Conservation (phyloP, 179 eudicot species). For the Patellifolia procumbens region DNA sequence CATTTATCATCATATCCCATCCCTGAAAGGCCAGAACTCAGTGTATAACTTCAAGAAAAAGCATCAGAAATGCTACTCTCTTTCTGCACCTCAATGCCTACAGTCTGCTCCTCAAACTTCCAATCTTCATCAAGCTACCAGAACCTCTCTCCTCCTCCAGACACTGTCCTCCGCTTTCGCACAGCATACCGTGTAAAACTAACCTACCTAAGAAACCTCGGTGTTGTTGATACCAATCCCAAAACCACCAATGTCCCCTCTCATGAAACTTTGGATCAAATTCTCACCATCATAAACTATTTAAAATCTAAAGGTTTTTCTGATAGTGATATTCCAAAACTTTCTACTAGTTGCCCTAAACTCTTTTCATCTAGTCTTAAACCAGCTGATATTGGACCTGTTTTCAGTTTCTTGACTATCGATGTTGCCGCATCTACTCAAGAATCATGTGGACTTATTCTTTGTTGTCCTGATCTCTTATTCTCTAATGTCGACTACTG, state of each 20-base stretch:
- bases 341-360: constrained; percentile 45
- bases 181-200: constrained; percentile 47
- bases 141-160: constrained; percentile 23
- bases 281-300: constrained; percentile 45
- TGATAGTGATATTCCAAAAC: constrained; percentile 44
- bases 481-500: constrained; percentile 46
- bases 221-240: constrained; percentile 39
- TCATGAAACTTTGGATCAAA: constrained; percentile 35
- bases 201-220: constrained; percentile 49
- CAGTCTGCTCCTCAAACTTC: constrained; percentile 17
- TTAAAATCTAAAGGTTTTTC: constrained; percentile 57
- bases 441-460: constrained; percentile 38
- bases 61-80: constrained; percentile 35
- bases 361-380: constrained; percentile 47
- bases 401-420: constrained; percentile 40
- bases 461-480: constrained; percentile 46
- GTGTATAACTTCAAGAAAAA: not conserved
- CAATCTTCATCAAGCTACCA: constrained; percentile 19
- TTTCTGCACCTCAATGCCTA: constrained; percentile 4
- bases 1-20: constrained; percentile 31
- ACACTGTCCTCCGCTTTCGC: constrained; percentile 42
- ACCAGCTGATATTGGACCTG: constrained; percentile 41
- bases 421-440: constrained; percentile 43
- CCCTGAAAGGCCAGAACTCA: not conserved
- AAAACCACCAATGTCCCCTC: constrained; percentile 38